Conservation (phyloP, 2,329 filamentous ascomycete genomes). For the Botrytis aclada region DNA sequence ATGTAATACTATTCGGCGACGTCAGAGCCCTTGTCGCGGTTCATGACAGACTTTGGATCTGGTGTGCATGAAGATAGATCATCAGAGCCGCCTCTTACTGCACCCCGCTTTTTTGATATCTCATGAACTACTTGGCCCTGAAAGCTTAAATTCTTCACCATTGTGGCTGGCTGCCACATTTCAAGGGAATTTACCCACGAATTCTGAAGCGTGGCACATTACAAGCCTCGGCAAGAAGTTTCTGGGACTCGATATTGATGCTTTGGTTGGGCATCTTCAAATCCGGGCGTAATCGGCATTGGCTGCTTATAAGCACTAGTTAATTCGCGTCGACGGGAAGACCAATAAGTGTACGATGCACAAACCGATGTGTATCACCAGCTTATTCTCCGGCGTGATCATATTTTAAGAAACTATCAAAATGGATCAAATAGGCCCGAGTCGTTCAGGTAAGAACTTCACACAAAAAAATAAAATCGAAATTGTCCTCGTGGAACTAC, state of each 20-base stretch:
- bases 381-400: not conserved
- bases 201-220: not conserved
- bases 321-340: not conserved
- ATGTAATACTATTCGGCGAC: conserved; percentile 14
- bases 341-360: not conserved
- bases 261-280: not conserved
- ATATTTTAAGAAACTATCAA: not conserved
- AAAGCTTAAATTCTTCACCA: not conserved
- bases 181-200: not conserved
- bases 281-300: not conserved
- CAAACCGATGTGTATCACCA: not conserved
- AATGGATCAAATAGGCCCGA: not conserved
- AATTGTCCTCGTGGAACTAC: not conserved
- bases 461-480: not conserved
- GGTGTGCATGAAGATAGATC: conserved; percentile 13
- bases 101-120: conserved; percentile 2
- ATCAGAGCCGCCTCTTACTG: conserved; percentile 10
- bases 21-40: not conserved
- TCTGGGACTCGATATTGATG: not conserved
- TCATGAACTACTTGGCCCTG: conserved; percentile 3
- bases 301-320: not conserved
- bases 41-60: conserved; percentile 6
- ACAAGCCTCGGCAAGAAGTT: not conserved
- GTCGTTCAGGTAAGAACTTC: not conserved
- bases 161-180: conserved; percentile 9